phyloP scores from a whole-genome alignment of 176 grass and related monocot genomes.

The Puya raimondii region DNA sequence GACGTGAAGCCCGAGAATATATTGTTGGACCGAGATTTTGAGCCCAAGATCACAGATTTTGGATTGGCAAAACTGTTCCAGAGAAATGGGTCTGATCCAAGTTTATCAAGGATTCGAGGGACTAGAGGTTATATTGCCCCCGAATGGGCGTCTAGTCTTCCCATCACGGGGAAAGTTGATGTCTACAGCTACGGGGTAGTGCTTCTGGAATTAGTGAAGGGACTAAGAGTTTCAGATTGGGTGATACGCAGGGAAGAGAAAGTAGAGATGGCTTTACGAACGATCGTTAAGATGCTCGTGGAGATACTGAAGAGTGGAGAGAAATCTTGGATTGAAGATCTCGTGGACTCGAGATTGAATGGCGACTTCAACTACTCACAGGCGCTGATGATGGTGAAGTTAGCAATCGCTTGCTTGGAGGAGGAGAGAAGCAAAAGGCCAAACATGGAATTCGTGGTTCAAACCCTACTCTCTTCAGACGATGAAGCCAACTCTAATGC shows the following conservation, averaged over 20 bases:
- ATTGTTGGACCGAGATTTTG: conserved; percentile 51
- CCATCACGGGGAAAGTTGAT: conserved; percentile 19
- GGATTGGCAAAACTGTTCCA: conserved; percentile 57
- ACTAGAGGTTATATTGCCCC: conserved; percentile 69
- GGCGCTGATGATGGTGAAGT: conserved; percentile 4
- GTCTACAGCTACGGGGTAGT: neutral
- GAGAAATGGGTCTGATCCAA: conserved; percentile 27
- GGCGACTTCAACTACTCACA: conserved; percentile 10
- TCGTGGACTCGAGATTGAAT: conserved; percentile 12
- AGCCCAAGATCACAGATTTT: conserved; percentile 65
- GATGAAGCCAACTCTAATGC: neutral
- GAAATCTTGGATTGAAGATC: conserved; percentile 7
- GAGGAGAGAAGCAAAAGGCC: conserved; percentile 21
- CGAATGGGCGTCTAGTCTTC: conserved; percentile 39
- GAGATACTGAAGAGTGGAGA: conserved; percentile 6
- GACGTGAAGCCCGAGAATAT: conserved; percentile 83
- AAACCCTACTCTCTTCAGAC: neutral
- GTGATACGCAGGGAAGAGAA: neutral
- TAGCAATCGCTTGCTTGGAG: conserved; percentile 12
- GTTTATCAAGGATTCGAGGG: conserved; percentile 44
- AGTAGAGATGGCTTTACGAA: neutral
- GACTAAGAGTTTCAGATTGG: conserved; percentile 11
- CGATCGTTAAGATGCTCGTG: neutral
- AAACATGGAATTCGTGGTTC: conserved; percentile 10
- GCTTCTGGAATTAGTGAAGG: conserved; percentile 3